Percentiles rank a stretch among this genome's conserved stretches.
Evolutionary conservation across 148 eudicot species (phyloP).

Genomic region (Suaeda aralocaspica): DNA sequence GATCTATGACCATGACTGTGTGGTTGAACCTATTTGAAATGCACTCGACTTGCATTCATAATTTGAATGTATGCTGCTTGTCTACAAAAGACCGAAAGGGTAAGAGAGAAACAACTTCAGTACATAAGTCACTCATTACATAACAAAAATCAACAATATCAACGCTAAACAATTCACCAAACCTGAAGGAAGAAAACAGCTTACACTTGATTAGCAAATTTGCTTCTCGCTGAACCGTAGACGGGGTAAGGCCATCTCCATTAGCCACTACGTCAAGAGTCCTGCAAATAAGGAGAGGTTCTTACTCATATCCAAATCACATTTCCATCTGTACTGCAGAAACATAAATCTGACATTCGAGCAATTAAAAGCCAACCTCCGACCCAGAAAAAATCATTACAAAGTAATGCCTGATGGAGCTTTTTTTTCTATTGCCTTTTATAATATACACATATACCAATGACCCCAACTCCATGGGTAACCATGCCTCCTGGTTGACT

Average conservation of each 20-base stretch:
- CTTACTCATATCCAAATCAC: slow-evolving; percentile 5
- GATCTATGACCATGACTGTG: slow-evolving; percentile 35
- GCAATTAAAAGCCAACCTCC: neutral
- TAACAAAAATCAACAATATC: neutral
- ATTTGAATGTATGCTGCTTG: slow-evolving; percentile 69
- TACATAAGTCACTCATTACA: neutral
- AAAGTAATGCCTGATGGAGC: neutral
- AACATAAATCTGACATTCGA: neutral
- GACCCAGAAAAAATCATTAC: neutral
- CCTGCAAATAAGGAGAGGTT: slow-evolving; percentile 40
- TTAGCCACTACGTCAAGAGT: slow-evolving; percentile 88
- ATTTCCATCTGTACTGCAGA: neutral
- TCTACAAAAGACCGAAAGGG: slow-evolving; percentile 37
- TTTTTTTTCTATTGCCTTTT: neutral
- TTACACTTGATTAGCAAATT: slow-evolving; percentile 60
- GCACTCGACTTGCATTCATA: slow-evolving; percentile 75
- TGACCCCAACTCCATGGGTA: too few relatives aligned
- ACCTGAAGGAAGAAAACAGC: slow-evolving; percentile 77
- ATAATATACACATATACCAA: too few relatives aligned
- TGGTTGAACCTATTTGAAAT: slow-evolving; percentile 43
- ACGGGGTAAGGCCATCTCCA: slow-evolving; percentile 96
- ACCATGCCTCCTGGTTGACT: too few relatives aligned
- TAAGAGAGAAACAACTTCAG: neutral
- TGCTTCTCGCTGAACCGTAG: slow-evolving; percentile 72
- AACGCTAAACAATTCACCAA: neutral